These are phyloP conservation scores for Penicillium palitans DNA, from an alignment of 2,329 filamentous ascomycete species.

Conservation along the genomic window DNA sequence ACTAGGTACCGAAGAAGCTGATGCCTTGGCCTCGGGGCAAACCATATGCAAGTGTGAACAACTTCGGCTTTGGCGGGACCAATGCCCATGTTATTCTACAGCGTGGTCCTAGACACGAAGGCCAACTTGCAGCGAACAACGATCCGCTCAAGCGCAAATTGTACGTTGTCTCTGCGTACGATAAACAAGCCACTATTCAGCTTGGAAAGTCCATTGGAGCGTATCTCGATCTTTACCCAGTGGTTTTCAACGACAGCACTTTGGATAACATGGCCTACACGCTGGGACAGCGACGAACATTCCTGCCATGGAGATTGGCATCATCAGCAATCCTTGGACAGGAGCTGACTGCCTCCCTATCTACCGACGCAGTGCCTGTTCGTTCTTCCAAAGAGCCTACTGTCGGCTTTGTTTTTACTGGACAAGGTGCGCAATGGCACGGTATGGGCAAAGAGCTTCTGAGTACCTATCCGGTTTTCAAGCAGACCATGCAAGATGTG, in stretches of 20 bases:
- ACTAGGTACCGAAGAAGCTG: constrained; percentile 23
- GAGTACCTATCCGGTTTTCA: constrained; percentile 25
- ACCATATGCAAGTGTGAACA: constrained; percentile 33
- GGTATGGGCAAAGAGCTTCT: constrained; percentile 36
- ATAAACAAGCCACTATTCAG: constrained; percentile 20
- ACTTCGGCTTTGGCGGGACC: constrained; percentile 39
- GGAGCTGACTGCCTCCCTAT: constrained; percentile 16
- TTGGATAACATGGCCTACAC: constrained; percentile 27
- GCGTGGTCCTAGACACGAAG: constrained; percentile 20
- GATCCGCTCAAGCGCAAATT: constrained; percentile 18
- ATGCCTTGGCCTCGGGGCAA: constrained; percentile 30
- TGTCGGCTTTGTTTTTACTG: constrained; percentile 40
- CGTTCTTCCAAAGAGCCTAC: constrained; percentile 20
- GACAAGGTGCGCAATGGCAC: constrained; percentile 40
- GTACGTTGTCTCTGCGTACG: constrained; percentile 20
- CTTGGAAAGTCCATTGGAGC: constrained; percentile 15
- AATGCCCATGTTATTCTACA: constrained; percentile 37
- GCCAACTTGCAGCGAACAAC: constrained; percentile 14
- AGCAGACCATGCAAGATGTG: constrained; percentile 17
- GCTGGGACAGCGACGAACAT: constrained; percentile 23
- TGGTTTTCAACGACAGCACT: constrained; percentile 19
- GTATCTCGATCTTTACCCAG: constrained; percentile 22
- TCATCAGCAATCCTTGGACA: constrained; percentile 13
- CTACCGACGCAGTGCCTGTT: constrained; percentile 16
- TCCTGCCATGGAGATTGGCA: constrained; percentile 24